These are phyloP conservation scores for Rhododendron henanense DNA, from an alignment of 148 eudicot genomes.

Conservation along the genomic window DNA sequence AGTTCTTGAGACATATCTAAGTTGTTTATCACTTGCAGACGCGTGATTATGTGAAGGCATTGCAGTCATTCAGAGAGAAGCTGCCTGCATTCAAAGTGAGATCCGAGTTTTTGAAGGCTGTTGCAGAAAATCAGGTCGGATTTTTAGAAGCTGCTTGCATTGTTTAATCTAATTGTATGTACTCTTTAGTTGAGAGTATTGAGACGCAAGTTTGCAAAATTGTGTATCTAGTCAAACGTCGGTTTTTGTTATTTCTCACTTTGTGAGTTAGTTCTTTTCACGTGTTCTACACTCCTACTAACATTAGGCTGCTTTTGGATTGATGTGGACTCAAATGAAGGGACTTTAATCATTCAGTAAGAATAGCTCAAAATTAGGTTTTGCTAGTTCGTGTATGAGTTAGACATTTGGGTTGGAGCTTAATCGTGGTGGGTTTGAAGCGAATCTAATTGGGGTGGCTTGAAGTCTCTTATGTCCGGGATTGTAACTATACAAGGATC, in stretches of 20 bases:
- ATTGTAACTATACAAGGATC: neutral
- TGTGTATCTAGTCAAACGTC: neutral
- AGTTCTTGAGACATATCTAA: neutral
- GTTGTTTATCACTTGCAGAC: constrained; percentile 37
- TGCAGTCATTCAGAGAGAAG: constrained; percentile 77
- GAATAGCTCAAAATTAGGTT: neutral
- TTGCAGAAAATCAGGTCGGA: constrained; percentile 73
- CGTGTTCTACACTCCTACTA: neutral
- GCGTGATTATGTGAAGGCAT: constrained; percentile 51
- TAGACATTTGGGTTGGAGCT: neutral
- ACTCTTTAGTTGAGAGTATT: neutral
- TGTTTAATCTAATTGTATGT: neutral
- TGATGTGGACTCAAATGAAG: neutral
- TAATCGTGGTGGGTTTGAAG: neutral
- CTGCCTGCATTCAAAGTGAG: constrained; percentile 82
- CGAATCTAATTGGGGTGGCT: neutral
- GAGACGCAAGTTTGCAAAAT: neutral
- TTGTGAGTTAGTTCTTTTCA: neutral
- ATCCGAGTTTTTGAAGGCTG: constrained; percentile 79
- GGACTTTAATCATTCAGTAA: neutral
- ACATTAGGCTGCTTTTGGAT: neutral
- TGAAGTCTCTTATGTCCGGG: neutral
- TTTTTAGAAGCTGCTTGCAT: neutral
- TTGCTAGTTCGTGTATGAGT: neutral
- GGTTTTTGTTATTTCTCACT: neutral